Percentiles rank a stretch among this genome's conserved stretches.
phyloP scores from a whole-genome alignment of 2,329 filamentous ascomycete genomes.

The Pseudocercospora fuligena region DNA sequence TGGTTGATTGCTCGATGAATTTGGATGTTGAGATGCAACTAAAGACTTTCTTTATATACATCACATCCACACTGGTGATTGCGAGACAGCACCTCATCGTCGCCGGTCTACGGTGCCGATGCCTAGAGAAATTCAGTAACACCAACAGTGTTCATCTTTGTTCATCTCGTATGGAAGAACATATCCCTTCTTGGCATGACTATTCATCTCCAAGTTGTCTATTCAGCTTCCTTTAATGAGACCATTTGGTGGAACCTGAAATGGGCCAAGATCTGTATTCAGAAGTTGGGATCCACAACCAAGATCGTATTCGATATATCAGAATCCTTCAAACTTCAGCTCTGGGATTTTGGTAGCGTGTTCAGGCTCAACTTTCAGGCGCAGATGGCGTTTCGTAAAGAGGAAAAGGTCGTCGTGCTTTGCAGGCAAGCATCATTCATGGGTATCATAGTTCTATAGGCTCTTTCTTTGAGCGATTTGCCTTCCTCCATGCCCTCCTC shows the following conservation, averaged over 20 bases:
- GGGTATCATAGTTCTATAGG: background rate
- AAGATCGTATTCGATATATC: background rate
- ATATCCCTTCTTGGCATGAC: background rate
- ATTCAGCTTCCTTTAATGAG: background rate
- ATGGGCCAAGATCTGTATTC: background rate
- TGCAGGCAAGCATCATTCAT: background rate
- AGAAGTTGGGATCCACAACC: background rate
- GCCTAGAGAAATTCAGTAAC: background rate
- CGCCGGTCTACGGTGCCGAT: background rate
- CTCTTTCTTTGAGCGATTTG: background rate
- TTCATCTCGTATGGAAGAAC: background rate
- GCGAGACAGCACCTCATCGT: background rate
- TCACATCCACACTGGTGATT: too few relatives aligned
- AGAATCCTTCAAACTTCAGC: background rate
- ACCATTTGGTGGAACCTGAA: background rate
- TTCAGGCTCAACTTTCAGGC: background rate
- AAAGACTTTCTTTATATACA: background rate
- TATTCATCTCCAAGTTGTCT: background rate
- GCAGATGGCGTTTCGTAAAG: background rate
- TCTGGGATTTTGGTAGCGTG: too few relatives aligned
- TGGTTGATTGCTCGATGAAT: background rate
- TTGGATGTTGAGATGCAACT: background rate
- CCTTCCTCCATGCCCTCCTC: background rate
- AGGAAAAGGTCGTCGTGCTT: background rate
- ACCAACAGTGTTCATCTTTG: background rate